A percentile compares a stretch with the other conserved stretches of the same genome.
phyloP scores from a whole-genome alignment of 805 yeast species.

The Schizosaccharomyces japonicus region DNA sequence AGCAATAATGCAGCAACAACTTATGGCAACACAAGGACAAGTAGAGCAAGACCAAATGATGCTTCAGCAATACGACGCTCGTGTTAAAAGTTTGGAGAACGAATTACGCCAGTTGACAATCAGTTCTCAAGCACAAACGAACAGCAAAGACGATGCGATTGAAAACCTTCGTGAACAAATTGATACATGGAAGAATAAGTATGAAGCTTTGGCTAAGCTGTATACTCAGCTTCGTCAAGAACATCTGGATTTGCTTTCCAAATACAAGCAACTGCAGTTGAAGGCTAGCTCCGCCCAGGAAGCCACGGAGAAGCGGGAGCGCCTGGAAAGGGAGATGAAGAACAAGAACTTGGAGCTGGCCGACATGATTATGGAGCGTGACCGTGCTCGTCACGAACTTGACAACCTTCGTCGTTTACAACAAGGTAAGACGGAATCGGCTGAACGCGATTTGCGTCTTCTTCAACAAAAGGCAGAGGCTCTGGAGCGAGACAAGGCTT shows the following conservation, averaged over 20 bases:
- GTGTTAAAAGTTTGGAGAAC: conserved; percentile 58
- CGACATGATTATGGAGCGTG: conserved; percentile 70
- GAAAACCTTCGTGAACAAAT: conserved; percentile 50
- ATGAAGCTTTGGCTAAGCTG: conserved; percentile 68
- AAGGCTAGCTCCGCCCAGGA: conserved; percentile 80
- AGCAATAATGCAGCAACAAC: conserved; percentile 60
- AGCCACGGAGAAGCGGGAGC: conserved; percentile 61
- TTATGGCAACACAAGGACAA: conserved; percentile 50
- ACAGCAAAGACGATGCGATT: conserved; percentile 52
- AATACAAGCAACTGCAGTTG: conserved; percentile 53
- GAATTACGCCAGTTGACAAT: conserved; percentile 39
- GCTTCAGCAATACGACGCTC: conserved; percentile 64
- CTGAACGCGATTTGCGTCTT: conserved; percentile 41
- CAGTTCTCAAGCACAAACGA: conserved; percentile 48
- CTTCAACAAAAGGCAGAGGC: conserved; percentile 33
- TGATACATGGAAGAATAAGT: conserved; percentile 57
- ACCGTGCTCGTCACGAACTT: conserved; percentile 61
- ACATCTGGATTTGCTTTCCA: conserved; percentile 53
- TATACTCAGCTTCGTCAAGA: conserved; percentile 83
- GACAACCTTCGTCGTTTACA: conserved; percentile 45
- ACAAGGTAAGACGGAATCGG: conserved; percentile 37
- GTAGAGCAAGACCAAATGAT: conserved; percentile 66
- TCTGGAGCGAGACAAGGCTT: conserved; percentile 36
- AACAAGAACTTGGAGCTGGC: conserved; percentile 72
- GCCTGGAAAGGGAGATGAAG: conserved; percentile 58